Evolutionary conservation across 352 stramenopile genomes (phyloP).

Genomic region (Pythium volutum): DNA sequence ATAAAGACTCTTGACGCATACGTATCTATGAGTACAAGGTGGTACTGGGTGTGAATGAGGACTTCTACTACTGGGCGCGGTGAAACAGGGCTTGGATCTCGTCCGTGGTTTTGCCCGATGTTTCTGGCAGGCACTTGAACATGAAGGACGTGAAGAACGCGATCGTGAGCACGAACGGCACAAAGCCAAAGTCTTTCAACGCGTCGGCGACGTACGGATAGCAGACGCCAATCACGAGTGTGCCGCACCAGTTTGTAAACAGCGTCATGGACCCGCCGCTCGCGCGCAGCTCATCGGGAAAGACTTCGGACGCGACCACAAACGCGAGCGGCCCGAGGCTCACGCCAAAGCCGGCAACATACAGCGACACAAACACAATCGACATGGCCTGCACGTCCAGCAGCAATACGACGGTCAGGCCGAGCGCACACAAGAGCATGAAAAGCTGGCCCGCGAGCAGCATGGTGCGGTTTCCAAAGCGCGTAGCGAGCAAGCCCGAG

Average conservation of each 20-base stretch:
- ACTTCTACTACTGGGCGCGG: neutral
- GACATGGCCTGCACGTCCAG: slow-evolving; percentile 29
- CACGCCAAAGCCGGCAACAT: slow-evolving; percentile 41
- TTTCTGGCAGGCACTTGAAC: slow-evolving; percentile 52
- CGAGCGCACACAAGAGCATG: slow-evolving; percentile 49
- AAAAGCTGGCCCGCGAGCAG: slow-evolving; percentile 41
- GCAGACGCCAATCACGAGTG: slow-evolving; percentile 50
- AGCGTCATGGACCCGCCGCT: slow-evolving; percentile 44
- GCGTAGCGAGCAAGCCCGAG: slow-evolving; percentile 32
- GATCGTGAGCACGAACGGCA: slow-evolving; percentile 48
- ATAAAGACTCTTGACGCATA: neutral
- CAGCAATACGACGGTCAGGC: slow-evolving; percentile 40
- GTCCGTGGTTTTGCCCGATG: slow-evolving; percentile 48
- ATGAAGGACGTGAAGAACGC: slow-evolving; percentile 43
- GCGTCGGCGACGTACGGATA: slow-evolving; percentile 59
- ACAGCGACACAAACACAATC: slow-evolving; percentile 49
- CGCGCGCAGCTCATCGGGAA: slow-evolving; percentile 49
- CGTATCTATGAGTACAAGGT: slow-evolving; percentile 4
- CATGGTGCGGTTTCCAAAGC: slow-evolving; percentile 48
- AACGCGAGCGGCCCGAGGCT: slow-evolving; percentile 57
- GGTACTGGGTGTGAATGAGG: neutral
- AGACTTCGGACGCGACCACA: slow-evolving; percentile 51
- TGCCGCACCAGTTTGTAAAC: slow-evolving; percentile 50
- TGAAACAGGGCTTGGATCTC: slow-evolving; percentile 57
- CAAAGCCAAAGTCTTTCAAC: slow-evolving; percentile 37